Conservation (phyloP, 2,329 filamentous ascomycete species). For the Aspergillus flavus region DNA sequence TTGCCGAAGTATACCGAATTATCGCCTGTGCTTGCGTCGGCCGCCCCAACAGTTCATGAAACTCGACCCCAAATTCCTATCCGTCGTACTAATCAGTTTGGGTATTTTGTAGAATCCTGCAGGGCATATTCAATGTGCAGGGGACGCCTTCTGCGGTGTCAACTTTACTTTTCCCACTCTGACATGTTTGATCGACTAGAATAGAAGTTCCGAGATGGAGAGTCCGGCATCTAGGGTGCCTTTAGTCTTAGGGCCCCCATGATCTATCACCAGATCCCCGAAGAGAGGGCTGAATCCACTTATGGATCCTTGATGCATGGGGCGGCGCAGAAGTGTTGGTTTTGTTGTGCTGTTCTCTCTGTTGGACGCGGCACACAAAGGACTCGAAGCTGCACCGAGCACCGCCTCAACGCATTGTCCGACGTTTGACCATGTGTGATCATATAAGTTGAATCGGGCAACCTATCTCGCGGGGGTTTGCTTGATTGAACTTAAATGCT, state of each 20-base stretch:
- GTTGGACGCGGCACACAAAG: neutral
- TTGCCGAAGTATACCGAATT: neutral
- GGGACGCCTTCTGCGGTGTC: neutral
- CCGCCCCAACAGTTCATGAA: neutral
- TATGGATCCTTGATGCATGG: neutral
- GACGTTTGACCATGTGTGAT: neutral
- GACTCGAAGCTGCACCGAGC: neutral
- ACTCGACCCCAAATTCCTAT: conserved; percentile 1
- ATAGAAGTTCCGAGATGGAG: neutral
- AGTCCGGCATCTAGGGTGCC: neutral
- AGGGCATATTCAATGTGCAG: neutral
- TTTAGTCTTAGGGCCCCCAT: neutral
- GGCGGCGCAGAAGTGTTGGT: conserved; percentile 6
- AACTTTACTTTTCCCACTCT: neutral
- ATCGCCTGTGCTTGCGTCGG: neutral
- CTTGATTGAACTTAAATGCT: neutral
- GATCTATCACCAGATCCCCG: neutral
- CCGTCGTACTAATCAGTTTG: neutral
- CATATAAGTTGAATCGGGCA: conserved; percentile 2
- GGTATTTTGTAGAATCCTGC: conserved; percentile 6
- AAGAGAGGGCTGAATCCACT: conserved; percentile 4
- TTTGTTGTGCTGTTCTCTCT: conserved; percentile 1
- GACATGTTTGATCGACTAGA: neutral
- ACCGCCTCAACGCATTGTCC: conserved; percentile 4
- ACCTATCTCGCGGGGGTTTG: neutral